Evolutionary conservation across 164 flowering plant species (phyloP), one percentile per base, ranked within the genome.

Genomic region (Vitis labrusca): DNA sequence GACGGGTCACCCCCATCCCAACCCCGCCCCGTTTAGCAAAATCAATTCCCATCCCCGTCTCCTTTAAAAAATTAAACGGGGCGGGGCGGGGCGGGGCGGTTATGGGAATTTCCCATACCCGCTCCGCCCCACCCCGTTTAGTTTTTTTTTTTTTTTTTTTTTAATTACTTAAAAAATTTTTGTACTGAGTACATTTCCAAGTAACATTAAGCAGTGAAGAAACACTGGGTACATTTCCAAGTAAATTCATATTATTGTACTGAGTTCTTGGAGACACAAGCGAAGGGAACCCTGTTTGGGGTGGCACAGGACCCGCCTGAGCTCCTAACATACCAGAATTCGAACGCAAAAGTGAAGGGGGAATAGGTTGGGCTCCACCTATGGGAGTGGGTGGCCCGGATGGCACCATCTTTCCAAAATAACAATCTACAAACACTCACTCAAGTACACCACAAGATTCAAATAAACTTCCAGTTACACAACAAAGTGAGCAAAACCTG

Each of bases 221-320:
- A n/a, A 1, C 1, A 79, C 83, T 87, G 50, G 89, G 73, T 62
- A 78, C 82, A 82, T 88, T 88, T 4, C 95, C 93, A 59, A 89
- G 87, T 87, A 91, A 67, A 69, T 79, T 89, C 80, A 85, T 78
- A 78, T 75, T 82, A 73, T 63, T 82, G 72, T 82, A 92, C 81
- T 85, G 93, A 55, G 75, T 74, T 0, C 93, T 91, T 0, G 97
- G 95, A 0, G 92, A 87, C 4, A 87, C 82, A 50, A 88, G 81
- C 3, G 93, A 85, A 9, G 91, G 82, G 72, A 92, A 94, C 3
- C 77, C 67, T 9, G 83, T 49, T 73, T 87, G 97, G 10, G 91
- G 78, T 59, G 86, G 75, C 61, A 83, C 71, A 0, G 77, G 72
- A 70, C 87, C 86, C 51, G 92, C 95, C 83, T 92, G 98, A 59